These are phyloP conservation scores for Lactuca saligna DNA, from an alignment of 129 eudicot species.

Conservation along the genomic window DNA sequence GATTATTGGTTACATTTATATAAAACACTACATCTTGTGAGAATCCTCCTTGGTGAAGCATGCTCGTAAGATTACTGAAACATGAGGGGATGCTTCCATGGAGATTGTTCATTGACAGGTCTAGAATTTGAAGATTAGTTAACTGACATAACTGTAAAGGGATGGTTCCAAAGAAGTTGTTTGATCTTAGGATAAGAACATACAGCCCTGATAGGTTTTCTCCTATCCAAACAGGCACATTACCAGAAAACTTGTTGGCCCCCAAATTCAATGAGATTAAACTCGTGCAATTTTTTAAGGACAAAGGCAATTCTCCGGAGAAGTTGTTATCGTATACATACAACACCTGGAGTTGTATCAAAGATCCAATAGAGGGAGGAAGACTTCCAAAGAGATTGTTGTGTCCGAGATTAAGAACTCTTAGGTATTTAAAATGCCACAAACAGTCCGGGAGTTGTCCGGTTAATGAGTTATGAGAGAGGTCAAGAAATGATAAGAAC, in stretches of 20 bases:
- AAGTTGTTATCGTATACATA: background rate
- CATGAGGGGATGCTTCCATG: background rate
- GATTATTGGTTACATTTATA: too few relatives aligned
- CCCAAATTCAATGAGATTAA: background rate
- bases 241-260: background rate
- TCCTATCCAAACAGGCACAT: background rate
- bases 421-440: too few relatives aligned
- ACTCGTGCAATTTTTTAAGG: slow-evolving; percentile 11
- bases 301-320: background rate
- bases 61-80: background rate
- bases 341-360: background rate
- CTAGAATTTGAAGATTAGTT: background rate
- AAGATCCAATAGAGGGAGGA: background rate
- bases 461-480: background rate
- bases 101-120: background rate
- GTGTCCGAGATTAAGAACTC: background rate
- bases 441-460: background rate
- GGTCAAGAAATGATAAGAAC: background rate
- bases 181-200: background rate
- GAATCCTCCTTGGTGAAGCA: background rate
- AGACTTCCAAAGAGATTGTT: background rate
- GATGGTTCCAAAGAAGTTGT: background rate
- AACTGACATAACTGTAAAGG: background rate
- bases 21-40: too few relatives aligned
- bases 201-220: background rate